Percentiles rank a stretch among this genome's conserved stretches.
phyloP scores from a whole-genome alignment of 805 yeast species.

The Nakazawaea ernobii region DNA sequence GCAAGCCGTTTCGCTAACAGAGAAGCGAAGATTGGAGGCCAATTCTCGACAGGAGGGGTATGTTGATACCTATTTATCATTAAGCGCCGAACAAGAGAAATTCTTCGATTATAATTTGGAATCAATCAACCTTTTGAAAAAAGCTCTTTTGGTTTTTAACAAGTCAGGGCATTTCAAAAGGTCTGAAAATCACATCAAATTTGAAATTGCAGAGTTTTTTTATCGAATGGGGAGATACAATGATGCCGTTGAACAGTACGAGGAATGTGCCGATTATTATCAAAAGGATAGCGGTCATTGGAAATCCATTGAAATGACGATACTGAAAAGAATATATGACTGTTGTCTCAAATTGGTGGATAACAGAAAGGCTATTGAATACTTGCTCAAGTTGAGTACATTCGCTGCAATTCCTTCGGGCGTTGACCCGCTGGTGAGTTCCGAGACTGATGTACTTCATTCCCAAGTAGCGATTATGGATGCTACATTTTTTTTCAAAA shows the following conservation, averaged over 20 bases:
- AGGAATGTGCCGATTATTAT: slow-evolving; percentile 1
- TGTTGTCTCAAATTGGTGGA: slow-evolving; percentile 30
- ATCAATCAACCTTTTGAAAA: slow-evolving; percentile 26
- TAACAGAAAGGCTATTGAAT: slow-evolving; percentile 26
- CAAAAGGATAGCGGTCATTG: slow-evolving; percentile 22
- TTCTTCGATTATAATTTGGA: slow-evolving; percentile 16
- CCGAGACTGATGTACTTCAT: slow-evolving; percentile 5
- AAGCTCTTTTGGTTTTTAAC: slow-evolving; percentile 30
- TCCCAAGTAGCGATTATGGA: slow-evolving; percentile 16
- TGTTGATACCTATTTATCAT: slow-evolving; percentile 23
- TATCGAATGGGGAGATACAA: slow-evolving; percentile 26
- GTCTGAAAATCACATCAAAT: slow-evolving; percentile 36
- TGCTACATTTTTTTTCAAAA: slow-evolving; percentile 16
- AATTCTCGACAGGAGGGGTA: background rate
- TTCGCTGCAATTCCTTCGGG: slow-evolving; percentile 14
- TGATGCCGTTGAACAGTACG: slow-evolving; percentile 35
- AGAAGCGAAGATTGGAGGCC: slow-evolving; percentile 19
- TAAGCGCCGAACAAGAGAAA: slow-evolving; percentile 19
- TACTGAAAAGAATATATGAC: slow-evolving; percentile 31
- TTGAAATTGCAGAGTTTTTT: slow-evolving; percentile 47
- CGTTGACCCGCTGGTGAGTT: slow-evolving; percentile 1
- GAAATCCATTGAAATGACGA: slow-evolving; percentile 26
- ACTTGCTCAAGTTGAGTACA: slow-evolving; percentile 27
- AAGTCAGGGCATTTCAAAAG: slow-evolving; percentile 32
- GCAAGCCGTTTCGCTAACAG: slow-evolving; percentile 29